phyloP scores from a whole-genome alignment of 225 moss, liverwort and hornwort species.

The Straminergon stramineum region DNA sequence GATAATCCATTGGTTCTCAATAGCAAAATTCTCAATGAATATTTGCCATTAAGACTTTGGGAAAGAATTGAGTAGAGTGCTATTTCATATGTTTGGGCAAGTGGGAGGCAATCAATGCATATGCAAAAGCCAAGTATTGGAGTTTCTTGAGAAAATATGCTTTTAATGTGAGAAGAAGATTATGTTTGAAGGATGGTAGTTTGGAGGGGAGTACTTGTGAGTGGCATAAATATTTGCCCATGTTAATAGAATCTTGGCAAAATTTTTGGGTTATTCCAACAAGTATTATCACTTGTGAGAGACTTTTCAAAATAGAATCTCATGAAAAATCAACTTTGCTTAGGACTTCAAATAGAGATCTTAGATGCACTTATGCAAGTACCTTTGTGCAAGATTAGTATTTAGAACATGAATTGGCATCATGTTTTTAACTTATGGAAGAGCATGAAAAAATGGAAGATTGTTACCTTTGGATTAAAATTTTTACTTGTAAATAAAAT shows the following conservation, averaged over 20 bases:
- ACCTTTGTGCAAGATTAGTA: not conserved
- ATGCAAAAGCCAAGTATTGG: not conserved
- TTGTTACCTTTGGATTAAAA: not conserved
- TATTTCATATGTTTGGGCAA: not conserved
- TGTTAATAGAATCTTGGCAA: not conserved
- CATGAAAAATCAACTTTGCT: not conserved
- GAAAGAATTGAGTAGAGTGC: rapidly evolving
- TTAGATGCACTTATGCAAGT: not conserved
- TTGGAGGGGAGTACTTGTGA: not conserved
- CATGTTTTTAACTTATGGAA: rapidly evolving
- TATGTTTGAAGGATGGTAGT: not conserved
- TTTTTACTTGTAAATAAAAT: not conserved
- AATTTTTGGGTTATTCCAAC: not conserved
- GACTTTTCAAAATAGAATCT: not conserved
- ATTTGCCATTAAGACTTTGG: not conserved
- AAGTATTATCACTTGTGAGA: rapidly evolving
- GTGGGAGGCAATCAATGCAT: not conserved
- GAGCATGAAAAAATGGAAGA: not conserved
- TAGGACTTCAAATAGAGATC: not conserved
- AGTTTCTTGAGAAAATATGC: not conserved
- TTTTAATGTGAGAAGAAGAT: not conserved
- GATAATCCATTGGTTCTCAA: rapidly evolving
- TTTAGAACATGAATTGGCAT: not conserved
- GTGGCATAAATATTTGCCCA: not conserved
- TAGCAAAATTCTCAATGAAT: not conserved